Evolutionary conservation across 768 basidiomycete species (phyloP).

Genomic region (Tremella yokohamensis): DNA sequence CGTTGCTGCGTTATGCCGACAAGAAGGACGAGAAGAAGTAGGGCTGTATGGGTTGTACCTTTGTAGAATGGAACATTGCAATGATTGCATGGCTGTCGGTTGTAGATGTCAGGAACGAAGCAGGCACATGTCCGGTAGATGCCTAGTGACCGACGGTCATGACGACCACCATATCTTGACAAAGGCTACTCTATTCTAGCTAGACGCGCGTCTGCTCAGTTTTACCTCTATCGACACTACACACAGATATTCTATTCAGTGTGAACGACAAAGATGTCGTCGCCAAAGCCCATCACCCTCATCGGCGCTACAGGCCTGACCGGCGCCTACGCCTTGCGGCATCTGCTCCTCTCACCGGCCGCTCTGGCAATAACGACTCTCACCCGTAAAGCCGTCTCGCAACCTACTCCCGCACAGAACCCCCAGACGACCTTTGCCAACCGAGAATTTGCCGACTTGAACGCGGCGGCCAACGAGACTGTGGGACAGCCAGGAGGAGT

Average conservation of each 20-base stretch:
- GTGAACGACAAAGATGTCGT: background rate
- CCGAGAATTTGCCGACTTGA: slow-evolving; percentile 21
- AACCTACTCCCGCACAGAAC: slow-evolving; percentile 10
- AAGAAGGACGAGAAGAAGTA: slow-evolving; percentile 59
- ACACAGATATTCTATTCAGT: background rate
- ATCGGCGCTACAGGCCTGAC: slow-evolving; percentile 48
- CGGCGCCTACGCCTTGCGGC: slow-evolving; percentile 29
- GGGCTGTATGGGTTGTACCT: background rate
- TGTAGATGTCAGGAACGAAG: background rate
- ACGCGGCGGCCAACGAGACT: slow-evolving; percentile 8
- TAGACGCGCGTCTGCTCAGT: no score
- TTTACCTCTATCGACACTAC: no score
- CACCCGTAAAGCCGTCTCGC: slow-evolving; percentile 31
- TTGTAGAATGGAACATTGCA: background rate
- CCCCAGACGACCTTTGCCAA: slow-evolving; percentile 20
- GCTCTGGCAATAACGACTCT: slow-evolving; percentile 41
- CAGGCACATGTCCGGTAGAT: background rate
- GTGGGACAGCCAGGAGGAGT: slow-evolving; percentile 20
- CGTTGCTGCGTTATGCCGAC: slow-evolving; percentile 86
- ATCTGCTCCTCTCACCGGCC: slow-evolving; percentile 26
- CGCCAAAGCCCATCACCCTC: slow-evolving; percentile 30
- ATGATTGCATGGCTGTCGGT: background rate
- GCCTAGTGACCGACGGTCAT: background rate
- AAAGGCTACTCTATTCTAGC: no score
- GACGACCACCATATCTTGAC: no score